Evolutionary conservation across 108 stramenopile species (phyloP), one percentile per base, ranked within the genome.

Genomic region (Pseudonitzschia multiseries): DNA sequence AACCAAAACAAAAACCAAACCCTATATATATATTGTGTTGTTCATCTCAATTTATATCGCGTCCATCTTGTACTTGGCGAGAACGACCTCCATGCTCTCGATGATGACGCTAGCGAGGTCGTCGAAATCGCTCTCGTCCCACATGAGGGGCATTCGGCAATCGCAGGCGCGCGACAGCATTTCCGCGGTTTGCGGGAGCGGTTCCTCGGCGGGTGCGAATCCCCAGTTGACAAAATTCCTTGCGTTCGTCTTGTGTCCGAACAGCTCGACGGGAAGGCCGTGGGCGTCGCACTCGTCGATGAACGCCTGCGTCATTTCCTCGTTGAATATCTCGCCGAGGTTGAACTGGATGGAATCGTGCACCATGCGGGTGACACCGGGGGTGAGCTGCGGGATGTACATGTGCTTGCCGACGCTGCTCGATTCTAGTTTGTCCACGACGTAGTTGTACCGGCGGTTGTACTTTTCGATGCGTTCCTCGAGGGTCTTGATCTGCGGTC

Each of bases 151-250:
- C 84, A 96, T 87, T 65, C 92, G 77, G 61, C 89, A 86, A 70
- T 96, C 95, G 64, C 88, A 92, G n/a, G 95, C 89, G 52, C 88
- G 80, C 26, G 76, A 79, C 57, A 96, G 80, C 87, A 92, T 92
- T 41, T 86, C 81, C 32, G 85, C 91, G 62, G 95, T 96, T 79
- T 84, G 77, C 0, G 95, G 95, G 28, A 96, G 84, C 2, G 90
- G 92, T 5, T 84, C 81, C 0, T 85, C 88, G 14, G 91, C 88
- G n/a, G 88, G 87, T 0, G 91, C 95, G 81, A 92, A 96, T 71
- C 85, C 85, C 95, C 95, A 96, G 84, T 96, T 96, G 70, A 89
- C 81, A 69, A 93, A 93, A 78, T 92, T 92, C 83, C 95, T 76
- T 18, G 92, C 95, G 76, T 96, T 96, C 56, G 72, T 69, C 78